Evolutionary conservation across 306 rosid species (phyloP).

Genomic region (Dalbergia oliveri): DNA sequence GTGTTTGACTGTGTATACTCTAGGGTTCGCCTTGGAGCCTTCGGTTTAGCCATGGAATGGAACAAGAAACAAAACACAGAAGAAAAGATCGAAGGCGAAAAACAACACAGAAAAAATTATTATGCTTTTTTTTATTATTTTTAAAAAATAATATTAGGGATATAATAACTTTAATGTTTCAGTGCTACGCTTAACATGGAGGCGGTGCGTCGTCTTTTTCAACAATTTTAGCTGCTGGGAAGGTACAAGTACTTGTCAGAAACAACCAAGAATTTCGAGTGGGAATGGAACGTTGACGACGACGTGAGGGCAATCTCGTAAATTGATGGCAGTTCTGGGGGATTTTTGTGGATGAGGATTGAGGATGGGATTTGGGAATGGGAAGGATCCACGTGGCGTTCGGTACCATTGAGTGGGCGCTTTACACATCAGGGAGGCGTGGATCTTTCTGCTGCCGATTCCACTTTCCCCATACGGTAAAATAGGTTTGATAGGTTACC

Average conservation of each 20-base stretch:
- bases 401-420: background rate
- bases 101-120: slow-evolving; percentile 32
- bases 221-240: slow-evolving; percentile 5
- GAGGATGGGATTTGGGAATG: background rate
- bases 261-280: slow-evolving; percentile 6
- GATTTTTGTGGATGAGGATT: background rate
- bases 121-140: background rate
- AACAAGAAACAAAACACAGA: background rate
- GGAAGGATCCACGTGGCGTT: slow-evolving; percentile 46
- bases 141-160: background rate
- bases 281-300: slow-evolving; percentile 12
- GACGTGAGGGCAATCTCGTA: slow-evolving; percentile 22
- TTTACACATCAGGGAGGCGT: slow-evolving; percentile 28
- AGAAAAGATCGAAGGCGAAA: slow-evolving; percentile 40
- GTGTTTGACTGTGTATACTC: slow-evolving; percentile 89
- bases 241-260: background rate
- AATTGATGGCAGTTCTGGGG: background rate
- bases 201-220: background rate
- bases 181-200: slow-evolving; percentile 31
- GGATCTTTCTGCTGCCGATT: slow-evolving; percentile 3
- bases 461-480: background rate
- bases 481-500: too few relatives aligned
- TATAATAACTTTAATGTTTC: background rate
- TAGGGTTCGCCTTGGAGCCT: slow-evolving; percentile 90
- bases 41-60: slow-evolving; percentile 80